Evolutionary conservation across 257 asterid genomes (phyloP), one percentile per base, ranked within the genome.

Genomic region (Solanum sejunctum): DNA sequence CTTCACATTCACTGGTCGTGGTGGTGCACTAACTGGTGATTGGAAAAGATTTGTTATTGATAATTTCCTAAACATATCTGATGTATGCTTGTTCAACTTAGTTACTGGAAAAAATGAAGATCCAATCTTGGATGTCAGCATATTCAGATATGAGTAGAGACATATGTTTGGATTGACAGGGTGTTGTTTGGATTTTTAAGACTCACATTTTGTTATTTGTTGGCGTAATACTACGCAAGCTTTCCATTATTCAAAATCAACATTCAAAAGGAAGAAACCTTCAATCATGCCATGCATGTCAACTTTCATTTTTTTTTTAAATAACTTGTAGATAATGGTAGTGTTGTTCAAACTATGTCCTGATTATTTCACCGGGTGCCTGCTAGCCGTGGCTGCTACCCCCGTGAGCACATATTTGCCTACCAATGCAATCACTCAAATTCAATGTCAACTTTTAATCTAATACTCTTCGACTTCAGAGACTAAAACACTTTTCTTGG

Each of bases 31-130:
- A 21, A 39, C 51, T 0, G 60, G 84, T 39, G 92, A 90, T 28
- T 91, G 93, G 93, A 91, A 55, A 67, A 69, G 41, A 0, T 91
- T 89, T 21, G 92, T 79, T 4, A 12, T 83, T 0, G 90, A 86
- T 0, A 91, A 88, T 57, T 81, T 56, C 21, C 84, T 91, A 1
- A 90, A 87, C 56, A 87, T 85, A 81, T 81, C 66, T 21, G 93
- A 89, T 5, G 91, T 83, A 9, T 89, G 91, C 4, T 16, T 86
- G 32, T 89, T 90, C 72, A 81, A 83, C 15, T 41, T 85, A 39
- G 69, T 8, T 10, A 51, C 9, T 20, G 17, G 21, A 36, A 11
- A 45, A n/a, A 20, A 12, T 5, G 23, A 60, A 60, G 21, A 57
- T 49, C 15, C 20, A 32, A 73, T 78, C 79, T 56, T 87, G 28